Evolutionary conservation across 192 early-diverging fungal species (phyloP).

Genomic region (Backusella macrospora): DNA sequence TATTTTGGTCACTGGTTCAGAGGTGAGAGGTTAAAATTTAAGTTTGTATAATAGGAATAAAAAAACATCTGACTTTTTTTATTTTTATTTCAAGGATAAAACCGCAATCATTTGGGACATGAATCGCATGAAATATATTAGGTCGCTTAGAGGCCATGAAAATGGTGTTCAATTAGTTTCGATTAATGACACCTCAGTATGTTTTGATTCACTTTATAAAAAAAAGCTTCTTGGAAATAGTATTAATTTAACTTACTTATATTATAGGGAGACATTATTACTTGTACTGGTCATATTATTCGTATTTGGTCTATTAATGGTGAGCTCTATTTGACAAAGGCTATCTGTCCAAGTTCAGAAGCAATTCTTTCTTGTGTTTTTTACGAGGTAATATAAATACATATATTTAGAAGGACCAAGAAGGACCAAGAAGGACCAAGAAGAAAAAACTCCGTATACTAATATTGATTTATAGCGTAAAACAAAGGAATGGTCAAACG

Average conservation of each 20-base stretch:
- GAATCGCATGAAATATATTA: slow-evolving; percentile 64
- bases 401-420: neutral
- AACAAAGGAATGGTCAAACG: slow-evolving; percentile 45
- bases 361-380: slow-evolving; percentile 55
- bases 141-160: slow-evolving; percentile 54
- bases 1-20: slow-evolving; percentile 59
- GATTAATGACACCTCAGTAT: slow-evolving; percentile 62
- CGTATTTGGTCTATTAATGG: slow-evolving; percentile 66
- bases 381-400: slow-evolving; percentile 43
- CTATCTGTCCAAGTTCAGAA: slow-evolving; percentile 47
- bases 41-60: neutral
- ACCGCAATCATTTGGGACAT: slow-evolving; percentile 67
- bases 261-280: slow-evolving; percentile 60
- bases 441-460: neutral
- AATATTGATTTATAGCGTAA: neutral
- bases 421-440: neutral
- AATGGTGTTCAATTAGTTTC: slow-evolving; percentile 52
- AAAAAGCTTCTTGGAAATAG: neutral
- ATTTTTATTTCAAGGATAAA: slow-evolving; percentile 48
- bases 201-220: slow-evolving; percentile 7
- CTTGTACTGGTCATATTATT: slow-evolving; percentile 55
- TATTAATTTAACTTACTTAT: neutral
- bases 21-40: slow-evolving; percentile 29
- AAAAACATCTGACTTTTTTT: neutral
- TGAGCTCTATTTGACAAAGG: slow-evolving; percentile 56